phyloP scores from a whole-genome alignment of 1,284 basidiomycete species.

The Afroboletus lepidellus region DNA sequence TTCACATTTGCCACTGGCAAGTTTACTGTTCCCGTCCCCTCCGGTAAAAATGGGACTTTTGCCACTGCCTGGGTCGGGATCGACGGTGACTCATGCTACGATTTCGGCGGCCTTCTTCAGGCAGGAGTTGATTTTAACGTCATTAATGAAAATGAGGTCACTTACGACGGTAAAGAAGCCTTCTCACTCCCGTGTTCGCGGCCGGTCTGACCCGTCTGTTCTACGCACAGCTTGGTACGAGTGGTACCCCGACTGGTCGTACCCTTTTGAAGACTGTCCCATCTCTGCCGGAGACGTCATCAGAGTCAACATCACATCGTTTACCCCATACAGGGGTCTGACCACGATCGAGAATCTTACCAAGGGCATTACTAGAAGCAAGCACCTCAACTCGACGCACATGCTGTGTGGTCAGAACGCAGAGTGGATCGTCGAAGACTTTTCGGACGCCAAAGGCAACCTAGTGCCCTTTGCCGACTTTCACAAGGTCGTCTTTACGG shows the following conservation, averaged over 20 bases:
- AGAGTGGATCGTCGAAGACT: constrained; percentile 19
- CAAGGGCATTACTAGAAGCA: no score
- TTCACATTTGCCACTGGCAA: no score
- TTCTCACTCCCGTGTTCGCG: neutral
- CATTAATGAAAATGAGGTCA: neutral
- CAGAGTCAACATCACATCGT: no score
- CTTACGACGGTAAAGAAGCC: constrained; percentile 12
- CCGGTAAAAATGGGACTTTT: no score
- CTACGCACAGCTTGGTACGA: constrained; percentile 11
- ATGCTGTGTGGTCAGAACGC: no score
- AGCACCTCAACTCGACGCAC: no score
- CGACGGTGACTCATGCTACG: neutral
- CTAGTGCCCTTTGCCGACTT: constrained; percentile 6
- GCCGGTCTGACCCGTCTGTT: neutral
- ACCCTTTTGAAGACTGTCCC: neutral
- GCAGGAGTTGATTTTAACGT: neutral
- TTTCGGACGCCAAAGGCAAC: rapidly evolving
- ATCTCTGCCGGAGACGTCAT: no score
- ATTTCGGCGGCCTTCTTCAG: neutral
- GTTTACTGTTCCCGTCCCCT: no score
- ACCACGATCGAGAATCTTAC: no score
- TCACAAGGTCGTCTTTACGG: constrained; percentile 6
- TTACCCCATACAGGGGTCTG: no score
- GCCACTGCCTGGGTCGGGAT: no score
- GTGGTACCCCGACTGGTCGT: constrained; percentile 6